phyloP scores from a whole-genome alignment of 441 rosid species.

The Arabidopsis lyrata region DNA sequence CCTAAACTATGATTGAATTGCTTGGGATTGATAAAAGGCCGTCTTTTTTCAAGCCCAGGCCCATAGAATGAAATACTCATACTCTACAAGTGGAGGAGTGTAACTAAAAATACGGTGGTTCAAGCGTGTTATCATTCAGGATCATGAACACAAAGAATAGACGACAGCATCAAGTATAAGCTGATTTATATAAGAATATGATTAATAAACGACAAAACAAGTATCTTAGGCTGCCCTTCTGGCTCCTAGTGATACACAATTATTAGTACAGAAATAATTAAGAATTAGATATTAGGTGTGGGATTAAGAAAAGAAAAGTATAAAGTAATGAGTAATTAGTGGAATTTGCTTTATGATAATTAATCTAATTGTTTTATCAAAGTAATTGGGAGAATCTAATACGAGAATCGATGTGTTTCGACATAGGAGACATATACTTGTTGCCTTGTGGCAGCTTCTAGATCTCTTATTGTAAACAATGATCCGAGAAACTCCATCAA shows the following conservation, averaged over 20 bases:
- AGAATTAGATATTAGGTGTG: slow-evolving; percentile 27
- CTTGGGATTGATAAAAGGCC: not conserved
- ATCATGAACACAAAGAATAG: not conserved
- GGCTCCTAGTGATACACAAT: slow-evolving; percentile 24
- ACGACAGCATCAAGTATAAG: slow-evolving; percentile 2
- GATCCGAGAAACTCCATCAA: slow-evolving; percentile 39
- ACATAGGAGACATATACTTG: slow-evolving; percentile 35
- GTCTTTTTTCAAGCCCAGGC: slow-evolving; percentile 16
- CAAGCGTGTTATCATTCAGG: slow-evolving; percentile 19
- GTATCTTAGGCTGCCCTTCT: slow-evolving; percentile 26
- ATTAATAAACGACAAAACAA: slow-evolving; percentile 36
- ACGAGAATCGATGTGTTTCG: slow-evolving; percentile 39
- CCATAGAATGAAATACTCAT: not conserved
- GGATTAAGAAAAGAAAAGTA: not conserved
- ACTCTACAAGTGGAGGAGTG: not conserved
- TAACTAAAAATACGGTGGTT: not conserved
- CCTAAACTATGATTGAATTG: not conserved
- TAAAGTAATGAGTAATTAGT: slow-evolving; percentile 26
- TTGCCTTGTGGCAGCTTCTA: slow-evolving; percentile 39
- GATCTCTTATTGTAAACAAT: slow-evolving; percentile 34
- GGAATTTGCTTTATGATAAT: slow-evolving; percentile 21
- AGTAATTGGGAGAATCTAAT: slow-evolving; percentile 42
- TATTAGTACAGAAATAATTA: not conserved
- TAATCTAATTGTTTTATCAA: slow-evolving; percentile 13
- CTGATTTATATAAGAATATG: slow-evolving; percentile 16